Evolutionary conservation across 805 yeast species (phyloP), one percentile per base, ranked within the genome.

Genomic region (Wickerhamomyces canadensis): DNA sequence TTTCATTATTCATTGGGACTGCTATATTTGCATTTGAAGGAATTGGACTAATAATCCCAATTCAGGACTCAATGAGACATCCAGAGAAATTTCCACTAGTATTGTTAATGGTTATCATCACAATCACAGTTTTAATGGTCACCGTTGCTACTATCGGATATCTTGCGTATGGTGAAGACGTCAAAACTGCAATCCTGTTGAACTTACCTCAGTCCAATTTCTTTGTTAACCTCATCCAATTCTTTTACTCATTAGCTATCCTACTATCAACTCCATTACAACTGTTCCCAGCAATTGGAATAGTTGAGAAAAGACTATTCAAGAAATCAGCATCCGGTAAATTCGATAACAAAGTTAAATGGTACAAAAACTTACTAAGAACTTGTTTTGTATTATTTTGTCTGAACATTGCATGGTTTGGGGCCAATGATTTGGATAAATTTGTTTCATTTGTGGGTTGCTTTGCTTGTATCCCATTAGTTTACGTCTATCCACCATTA

Each of bases 1-100:
- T 85, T 69, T 76, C 91, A 0, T 60, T 84, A 33, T 84, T 84
- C 52, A 78, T 84, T 35, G 94, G 94, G 8, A 85, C 84, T 6
- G 89, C 91, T 2, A 84, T 84, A 22, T 84, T 84, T 64, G 87
- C 93, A n/a, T 84, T 83, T 54, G 94, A 84, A 61, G 94, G 94
- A 1, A 83, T 84, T 40, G 93, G 94, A 0, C 64, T 84, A 33
- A 80, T 84, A 34, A 80, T 84, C 18, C 94, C 94, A 0, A 80
- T 84, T 36, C 87, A 84, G 51, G 85, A 84, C 48, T 80, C 93
- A 2, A 84, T 84, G 93, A 72, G 68, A 34, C 62, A 80, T 47
- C 93, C 93, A 2, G 77, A 78, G 43, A 72, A 81, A 44, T 84
- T 81, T 53, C 88, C 91, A 14, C 55, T 66, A 38, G 85, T 84